Evolutionary conservation across 1,139 yeast species (phyloP).

Genomic region (Geotrichum macrosporum): DNA sequence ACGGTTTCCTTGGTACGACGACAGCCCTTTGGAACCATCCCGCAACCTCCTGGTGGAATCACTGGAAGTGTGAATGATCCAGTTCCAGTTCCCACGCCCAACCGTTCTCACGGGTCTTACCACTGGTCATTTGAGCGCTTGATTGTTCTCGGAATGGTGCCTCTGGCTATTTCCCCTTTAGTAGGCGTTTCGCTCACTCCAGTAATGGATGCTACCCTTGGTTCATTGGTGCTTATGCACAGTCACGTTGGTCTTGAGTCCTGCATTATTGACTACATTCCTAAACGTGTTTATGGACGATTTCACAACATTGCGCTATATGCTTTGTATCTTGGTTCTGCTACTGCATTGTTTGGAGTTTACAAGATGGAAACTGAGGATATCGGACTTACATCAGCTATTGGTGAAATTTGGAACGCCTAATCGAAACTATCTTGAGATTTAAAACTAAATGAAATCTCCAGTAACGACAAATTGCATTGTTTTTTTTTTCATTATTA

Average conservation of each 20-base stretch:
- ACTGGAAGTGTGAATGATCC: conserved; percentile 80
- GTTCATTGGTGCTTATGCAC: conserved; percentile 63
- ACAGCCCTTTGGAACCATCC: conserved; percentile 38
- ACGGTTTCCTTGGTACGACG: not conserved
- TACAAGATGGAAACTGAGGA: conserved; percentile 68
- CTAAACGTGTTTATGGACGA: conserved; percentile 72
- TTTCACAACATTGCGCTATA: conserved; percentile 63
- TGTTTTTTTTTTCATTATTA: too few relatives aligned
- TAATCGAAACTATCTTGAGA: too few relatives aligned
- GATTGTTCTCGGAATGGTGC: conserved; percentile 67
- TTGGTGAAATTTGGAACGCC: conserved; percentile 42
- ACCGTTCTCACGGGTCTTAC: conserved; percentile 69
- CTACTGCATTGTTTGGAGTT: conserved; percentile 70
- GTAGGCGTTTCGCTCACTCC: conserved; percentile 62
- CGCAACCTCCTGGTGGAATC: conserved; percentile 41
- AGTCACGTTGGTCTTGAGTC: conserved; percentile 77
- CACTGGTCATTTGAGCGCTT: conserved; percentile 86
- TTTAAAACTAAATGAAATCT: too few relatives aligned
- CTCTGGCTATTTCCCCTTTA: conserved; percentile 68
- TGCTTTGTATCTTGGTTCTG: conserved; percentile 66
- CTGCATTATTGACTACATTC: conserved; percentile 86
- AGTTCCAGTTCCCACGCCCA: conserved; percentile 56
- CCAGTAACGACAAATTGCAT: too few relatives aligned
- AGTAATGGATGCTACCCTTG: conserved; percentile 62
- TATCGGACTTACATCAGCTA: conserved; percentile 49